Percentiles rank a stretch among this genome's conserved stretches.
phyloP scores from a whole-genome alignment of 495 filamentous ascomycete genomes.

The Podospora appendiculata region DNA sequence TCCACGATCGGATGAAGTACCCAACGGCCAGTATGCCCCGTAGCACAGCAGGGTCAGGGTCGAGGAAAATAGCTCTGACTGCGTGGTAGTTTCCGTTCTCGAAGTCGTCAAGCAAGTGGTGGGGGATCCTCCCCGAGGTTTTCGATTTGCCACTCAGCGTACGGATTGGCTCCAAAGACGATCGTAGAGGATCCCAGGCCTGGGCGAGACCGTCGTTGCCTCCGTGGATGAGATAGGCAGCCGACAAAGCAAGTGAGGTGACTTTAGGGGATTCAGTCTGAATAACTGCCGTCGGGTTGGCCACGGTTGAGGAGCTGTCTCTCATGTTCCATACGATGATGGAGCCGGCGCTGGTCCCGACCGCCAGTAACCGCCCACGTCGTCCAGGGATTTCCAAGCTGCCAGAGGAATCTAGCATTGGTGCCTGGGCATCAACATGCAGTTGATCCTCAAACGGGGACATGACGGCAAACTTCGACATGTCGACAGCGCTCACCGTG shows the following conservation, averaged over 20 bases:
- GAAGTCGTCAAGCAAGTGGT: slow-evolving; percentile 30
- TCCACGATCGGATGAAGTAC: slow-evolving; percentile 84
- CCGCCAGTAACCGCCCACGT: slow-evolving; percentile 70
- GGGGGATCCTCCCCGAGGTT: slow-evolving; percentile 67
- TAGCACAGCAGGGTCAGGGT: slow-evolving; percentile 83
- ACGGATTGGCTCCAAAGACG: slow-evolving; percentile 67
- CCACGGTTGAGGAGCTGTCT: slow-evolving; percentile 38
- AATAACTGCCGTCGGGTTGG: slow-evolving; percentile 67
- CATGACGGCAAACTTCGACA: slow-evolving; percentile 61
- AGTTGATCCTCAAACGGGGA: slow-evolving; percentile 72
- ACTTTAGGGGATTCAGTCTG: slow-evolving; percentile 88
- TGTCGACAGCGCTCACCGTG: slow-evolving; percentile 67
- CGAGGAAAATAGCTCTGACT: slow-evolving; percentile 74
- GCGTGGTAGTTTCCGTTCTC: slow-evolving; percentile 65
- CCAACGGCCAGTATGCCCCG: slow-evolving; percentile 88
- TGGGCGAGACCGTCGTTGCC: slow-evolving; percentile 94
- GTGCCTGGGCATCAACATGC: no score
- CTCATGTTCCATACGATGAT: slow-evolving; percentile 84
- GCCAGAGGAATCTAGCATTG: no score
- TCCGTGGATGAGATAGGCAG: slow-evolving; percentile 83
- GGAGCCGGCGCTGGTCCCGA: slow-evolving; percentile 71
- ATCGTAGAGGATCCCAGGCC: slow-evolving; percentile 91
- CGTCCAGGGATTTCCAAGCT: slow-evolving; percentile 64
- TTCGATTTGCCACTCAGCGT: slow-evolving; percentile 69
- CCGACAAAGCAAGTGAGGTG: slow-evolving; percentile 76